phyloP scores from a whole-genome alignment of 768 basidiomycete species.

The Postia placenta region DNA sequence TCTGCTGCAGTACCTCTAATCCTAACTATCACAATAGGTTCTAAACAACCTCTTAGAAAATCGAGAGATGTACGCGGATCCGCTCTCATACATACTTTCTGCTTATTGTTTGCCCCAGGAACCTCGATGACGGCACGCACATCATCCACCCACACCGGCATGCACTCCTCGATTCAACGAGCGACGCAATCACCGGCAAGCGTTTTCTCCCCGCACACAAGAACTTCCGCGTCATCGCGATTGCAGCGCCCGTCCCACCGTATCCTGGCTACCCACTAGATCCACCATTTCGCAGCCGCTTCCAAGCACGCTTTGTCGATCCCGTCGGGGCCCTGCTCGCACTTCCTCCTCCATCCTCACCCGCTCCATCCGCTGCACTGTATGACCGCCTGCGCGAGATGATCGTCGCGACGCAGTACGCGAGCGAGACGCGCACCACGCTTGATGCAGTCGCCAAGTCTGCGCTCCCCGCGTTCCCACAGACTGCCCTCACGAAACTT shows the following conservation, averaged over 20 bases:
- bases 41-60: slow-evolving; percentile 67
- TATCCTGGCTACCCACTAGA: slow-evolving; percentile 61
- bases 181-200: slow-evolving; percentile 15
- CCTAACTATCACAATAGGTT: slow-evolving; percentile 19
- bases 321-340: slow-evolving; percentile 48
- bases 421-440: slow-evolving; percentile 49
- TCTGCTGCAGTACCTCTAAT: neutral
- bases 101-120: slow-evolving; percentile 30
- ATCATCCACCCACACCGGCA: slow-evolving; percentile 61
- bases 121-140: slow-evolving; percentile 65
- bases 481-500: slow-evolving; percentile 54
- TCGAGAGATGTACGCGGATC: slow-evolving; percentile 49
- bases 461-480: slow-evolving; percentile 55
- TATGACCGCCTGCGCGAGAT: slow-evolving; percentile 45
- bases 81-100: neutral
- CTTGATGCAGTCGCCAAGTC: slow-evolving; percentile 50
- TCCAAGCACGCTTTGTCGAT: slow-evolving; percentile 63
- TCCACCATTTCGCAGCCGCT: slow-evolving; percentile 64
- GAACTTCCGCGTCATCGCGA: slow-evolving; percentile 63
- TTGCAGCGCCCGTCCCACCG: slow-evolving; percentile 63
- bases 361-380: slow-evolving; percentile 16
- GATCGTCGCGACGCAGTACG: slow-evolving; percentile 57
- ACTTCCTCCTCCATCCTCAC: slow-evolving; percentile 17
- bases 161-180: slow-evolving; percentile 36
- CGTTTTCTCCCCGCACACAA: slow-evolving; percentile 60